Conservation (phyloP, 495 filamentous ascomycete genomes). For the Trichoderma orchidacearum region DNA sequence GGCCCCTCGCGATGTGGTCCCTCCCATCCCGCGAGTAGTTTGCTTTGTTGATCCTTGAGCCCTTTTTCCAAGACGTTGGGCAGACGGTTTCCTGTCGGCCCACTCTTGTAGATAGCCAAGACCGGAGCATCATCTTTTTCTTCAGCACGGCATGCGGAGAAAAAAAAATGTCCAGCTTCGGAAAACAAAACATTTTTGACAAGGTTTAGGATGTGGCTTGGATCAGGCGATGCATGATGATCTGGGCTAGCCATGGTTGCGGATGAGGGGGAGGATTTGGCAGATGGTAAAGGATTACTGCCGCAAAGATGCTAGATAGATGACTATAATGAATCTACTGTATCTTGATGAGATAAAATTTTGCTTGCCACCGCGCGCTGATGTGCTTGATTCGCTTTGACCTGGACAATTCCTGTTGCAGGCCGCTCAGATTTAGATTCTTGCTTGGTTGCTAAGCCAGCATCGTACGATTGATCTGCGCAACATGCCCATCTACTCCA, state of each 20-base stretch:
- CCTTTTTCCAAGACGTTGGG: not conserved
- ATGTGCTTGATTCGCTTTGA: too few species aligned
- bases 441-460: too few species aligned
- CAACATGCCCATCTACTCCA: too few species aligned
- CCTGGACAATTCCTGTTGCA: too few species aligned
- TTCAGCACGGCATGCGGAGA: not conserved
- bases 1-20: slow-evolving; percentile 1
- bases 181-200: not conserved
- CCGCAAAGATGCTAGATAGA: not conserved
- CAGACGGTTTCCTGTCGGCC: not conserved
- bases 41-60: not conserved
- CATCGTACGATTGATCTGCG: too few species aligned
- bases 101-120: not conserved
- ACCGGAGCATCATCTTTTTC: not conserved
- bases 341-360: not conserved
- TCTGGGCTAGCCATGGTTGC: not conserved
- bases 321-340: not conserved
- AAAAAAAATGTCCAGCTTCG: not conserved
- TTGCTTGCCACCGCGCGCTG: too few species aligned
- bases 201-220: not conserved
- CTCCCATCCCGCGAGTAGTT: not conserved
- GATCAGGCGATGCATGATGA: not conserved
- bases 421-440: too few species aligned
- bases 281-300: not conserved
- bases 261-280: not conserved